These are phyloP conservation scores for Stereum hirsutum DNA, from an alignment of 1,284 basidiomycete species.

Conservation along the genomic window DNA sequence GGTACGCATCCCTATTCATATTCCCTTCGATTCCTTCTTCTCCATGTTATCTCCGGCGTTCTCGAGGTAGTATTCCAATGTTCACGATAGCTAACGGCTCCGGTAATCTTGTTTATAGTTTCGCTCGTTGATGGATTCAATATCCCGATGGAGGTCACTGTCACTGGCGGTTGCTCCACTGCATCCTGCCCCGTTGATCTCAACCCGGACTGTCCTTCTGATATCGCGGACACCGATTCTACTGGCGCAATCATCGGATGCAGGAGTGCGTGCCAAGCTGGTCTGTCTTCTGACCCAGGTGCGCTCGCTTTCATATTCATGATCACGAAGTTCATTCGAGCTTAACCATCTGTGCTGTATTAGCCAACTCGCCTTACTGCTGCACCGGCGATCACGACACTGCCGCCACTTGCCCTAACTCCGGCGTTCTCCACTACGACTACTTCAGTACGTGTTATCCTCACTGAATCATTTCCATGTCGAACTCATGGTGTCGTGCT, in stretches of 20 bases:
- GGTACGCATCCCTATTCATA: slow-evolving; percentile 14
- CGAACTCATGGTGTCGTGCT: background rate
- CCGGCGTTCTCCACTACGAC: slow-evolving; percentile 30
- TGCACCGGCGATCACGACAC: slow-evolving; percentile 33
- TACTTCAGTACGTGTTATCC: slow-evolving; percentile 32
- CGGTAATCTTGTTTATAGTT: slow-evolving; percentile 2
- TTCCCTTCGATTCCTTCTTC: background rate
- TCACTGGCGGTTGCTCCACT: slow-evolving; percentile 39
- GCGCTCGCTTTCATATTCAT: background rate
- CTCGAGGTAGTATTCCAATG: too few relatives aligned
- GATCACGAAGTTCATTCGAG: background rate
- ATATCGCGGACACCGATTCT: slow-evolving; percentile 29
- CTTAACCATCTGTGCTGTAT: background rate
- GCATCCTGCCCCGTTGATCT: slow-evolving; percentile 47
- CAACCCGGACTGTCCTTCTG: slow-evolving; percentile 30
- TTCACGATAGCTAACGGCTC: too few relatives aligned
- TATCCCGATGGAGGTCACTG: slow-evolving; percentile 45
- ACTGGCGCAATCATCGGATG: slow-evolving; percentile 46
- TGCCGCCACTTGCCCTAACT: slow-evolving; percentile 29
- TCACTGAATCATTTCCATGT: background rate
- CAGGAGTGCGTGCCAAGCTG: slow-evolving; percentile 48
- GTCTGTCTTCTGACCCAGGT: slow-evolving; percentile 32
- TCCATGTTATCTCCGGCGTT: too few relatives aligned
- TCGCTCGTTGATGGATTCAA: slow-evolving; percentile 32
- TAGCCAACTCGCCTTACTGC: slow-evolving; percentile 30